Conservation (phyloP, 495 filamentous ascomycete species). For the Xylaria cubensis region DNA sequence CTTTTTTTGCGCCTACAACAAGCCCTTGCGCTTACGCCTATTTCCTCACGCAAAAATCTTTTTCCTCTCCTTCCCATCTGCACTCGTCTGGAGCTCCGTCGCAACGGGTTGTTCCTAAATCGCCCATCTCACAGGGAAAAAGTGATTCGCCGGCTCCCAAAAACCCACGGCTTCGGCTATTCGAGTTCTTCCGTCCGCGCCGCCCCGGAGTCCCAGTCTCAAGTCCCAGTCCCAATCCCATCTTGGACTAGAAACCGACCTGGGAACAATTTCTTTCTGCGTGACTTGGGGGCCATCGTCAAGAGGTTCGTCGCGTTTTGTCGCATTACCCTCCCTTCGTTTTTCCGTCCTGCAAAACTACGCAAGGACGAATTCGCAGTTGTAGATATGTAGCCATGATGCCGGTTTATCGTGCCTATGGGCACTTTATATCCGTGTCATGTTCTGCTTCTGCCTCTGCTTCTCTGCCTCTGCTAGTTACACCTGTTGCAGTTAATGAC, state of each 20-base stretch:
- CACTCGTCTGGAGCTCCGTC: constrained; percentile 27
- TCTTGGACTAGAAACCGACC: not conserved
- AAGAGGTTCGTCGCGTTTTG: constrained; percentile 26
- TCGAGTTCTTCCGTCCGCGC: constrained; percentile 40
- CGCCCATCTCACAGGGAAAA: constrained; percentile 27
- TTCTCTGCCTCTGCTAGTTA: not conserved
- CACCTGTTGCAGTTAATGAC: constrained; percentile 4
- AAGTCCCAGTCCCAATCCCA: not conserved
- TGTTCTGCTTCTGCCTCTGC: not conserved
- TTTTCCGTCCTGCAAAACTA: not conserved
- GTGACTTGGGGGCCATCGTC: constrained; percentile 7
- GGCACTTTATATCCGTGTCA: not conserved
- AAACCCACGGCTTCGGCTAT: constrained; percentile 34
- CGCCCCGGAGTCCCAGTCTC: not conserved
- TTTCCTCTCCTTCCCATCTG: constrained; percentile 43
- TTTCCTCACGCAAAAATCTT: constrained; percentile 41
- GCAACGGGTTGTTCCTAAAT: constrained; percentile 11
- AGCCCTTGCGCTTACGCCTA: not conserved
- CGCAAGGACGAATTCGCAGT: not conserved
- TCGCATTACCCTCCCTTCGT: constrained; percentile 8
- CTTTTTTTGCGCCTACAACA: too few species aligned
- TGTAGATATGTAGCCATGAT: not conserved
- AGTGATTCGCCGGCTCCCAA: constrained; percentile 32
- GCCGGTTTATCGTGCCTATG: not conserved
- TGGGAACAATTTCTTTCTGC: not conserved